Base-by-base conservation (phyloP, 2,329 filamentous ascomycete species). In the Cladosporium oxysporum region DNA sequence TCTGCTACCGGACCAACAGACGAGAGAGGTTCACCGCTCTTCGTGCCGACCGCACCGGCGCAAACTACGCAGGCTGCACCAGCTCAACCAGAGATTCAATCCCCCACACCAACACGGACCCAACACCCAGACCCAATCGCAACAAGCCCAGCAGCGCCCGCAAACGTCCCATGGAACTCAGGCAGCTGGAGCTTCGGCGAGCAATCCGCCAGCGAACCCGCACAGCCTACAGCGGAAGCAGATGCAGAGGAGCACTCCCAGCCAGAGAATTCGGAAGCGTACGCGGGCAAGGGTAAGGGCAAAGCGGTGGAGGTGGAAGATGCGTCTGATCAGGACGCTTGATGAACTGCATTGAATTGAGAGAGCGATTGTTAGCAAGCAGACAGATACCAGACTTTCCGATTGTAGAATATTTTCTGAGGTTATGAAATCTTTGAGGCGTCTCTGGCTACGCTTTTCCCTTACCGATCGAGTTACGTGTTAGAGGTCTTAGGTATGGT, bases 221-320 rank as follows among this genome's bases (percentile, higher is more conserved):
- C 64, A n/a, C 53, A 50, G 37, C 26, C 44, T 16, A 18, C 28
- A 1, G 7, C 26, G 3, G 37, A 63, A 53, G 63, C 62, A 49
- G 65, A 29, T 21, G 64, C 16, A 50, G 66, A 58, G 33, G 58
- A 29, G 44, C 28, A 57, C 23, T 12, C 52, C 16, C 50, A 58
- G 12, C 3, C 37, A 26, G 55, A 58, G 31, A 21, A 18, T 5
- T 11, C 23, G 10, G 62, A 58, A 28, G n/a, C 28, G 6, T 50
- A 52, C 26, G 41, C 41, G 29, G 21, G 33, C 55, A 47, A 47
- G n/a, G 73, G 70, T 29, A 79, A 78, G 65, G 75, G 70, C 6
- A 74, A 71, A 58, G 76, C 79, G 26, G 76, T 77, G 1, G 78
- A 79, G 31, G 74, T 81, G 16, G 79, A 81, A 65, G 79, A 81